Evolutionary conservation across 495 filamentous ascomycete genomes (phyloP), one percentile per base, ranked within the genome.

Genomic region (Podospora sp.): DNA sequence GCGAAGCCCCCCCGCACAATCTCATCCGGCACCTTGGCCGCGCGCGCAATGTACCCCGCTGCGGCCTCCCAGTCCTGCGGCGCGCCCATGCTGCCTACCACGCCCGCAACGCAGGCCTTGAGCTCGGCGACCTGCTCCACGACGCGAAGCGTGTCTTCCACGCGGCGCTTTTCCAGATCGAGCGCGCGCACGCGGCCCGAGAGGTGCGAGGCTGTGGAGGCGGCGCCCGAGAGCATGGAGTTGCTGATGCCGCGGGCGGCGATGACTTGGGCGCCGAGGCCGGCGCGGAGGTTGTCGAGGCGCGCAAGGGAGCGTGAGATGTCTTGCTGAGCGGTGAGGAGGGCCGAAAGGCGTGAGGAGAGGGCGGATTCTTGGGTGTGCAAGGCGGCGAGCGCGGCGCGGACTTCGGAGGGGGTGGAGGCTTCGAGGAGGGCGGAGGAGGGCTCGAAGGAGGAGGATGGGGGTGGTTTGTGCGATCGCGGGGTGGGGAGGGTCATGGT

Each of bases 31-130:
- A 99, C 89, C 69, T 90, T 87, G 51, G 87, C 85, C 5, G 96
- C 92, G 12, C 95, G 89, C 60, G 89, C 86, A 51, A 98, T 84
- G 76, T 97, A 98, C 36, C 85, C 90, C 49, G 95, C 95, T 4
- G 95, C 95, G 0, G 90, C 94, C 80, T 99, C 95, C 96, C 96
- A 99, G 78, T 98, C 96, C 77, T 99, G 95, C 49, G 96, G 91
- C 1, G 93, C 95, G 14, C 95, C 96, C 95, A 99, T 98, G 50
- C 91, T 94, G 20, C 92, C 94, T 16, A 92, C 88, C 26, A 98
- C 93, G n/a, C 95, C 96, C 21, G 97, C 86, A 50, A 98, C 92
- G 73, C 95, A 99, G 7, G 94, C 88, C 77, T 97, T 97, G 57
- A 99, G 89, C 80, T 99, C 95, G 8, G 92, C 89, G 6, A 99